Conservation (phyloP, 352 stramenopile species). For the Pythium scleroteichum region DNA sequence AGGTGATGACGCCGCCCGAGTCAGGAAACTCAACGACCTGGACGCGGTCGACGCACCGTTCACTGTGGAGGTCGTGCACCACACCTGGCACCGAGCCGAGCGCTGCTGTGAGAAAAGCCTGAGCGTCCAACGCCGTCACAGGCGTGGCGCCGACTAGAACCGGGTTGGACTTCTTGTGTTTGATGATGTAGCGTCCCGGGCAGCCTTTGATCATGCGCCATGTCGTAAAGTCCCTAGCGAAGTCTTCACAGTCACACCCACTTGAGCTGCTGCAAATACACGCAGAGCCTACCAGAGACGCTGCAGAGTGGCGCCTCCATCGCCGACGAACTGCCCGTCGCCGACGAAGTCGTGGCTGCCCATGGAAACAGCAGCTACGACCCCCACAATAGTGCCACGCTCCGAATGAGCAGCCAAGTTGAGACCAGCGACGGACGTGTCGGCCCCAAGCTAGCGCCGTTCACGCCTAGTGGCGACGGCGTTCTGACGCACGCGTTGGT, state of each 20-base stretch:
- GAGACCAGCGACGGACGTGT: conserved; percentile 12
- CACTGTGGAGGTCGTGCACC: conserved; percentile 45
- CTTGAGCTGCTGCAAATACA: too few species aligned
- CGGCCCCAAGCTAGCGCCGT: conserved; percentile 72
- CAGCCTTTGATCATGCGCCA: conserved; percentile 82
- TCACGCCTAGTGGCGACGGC: conserved; percentile 71
- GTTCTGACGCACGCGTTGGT: conserved; percentile 65
- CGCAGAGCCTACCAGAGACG: conserved; percentile 38
- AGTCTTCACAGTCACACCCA: neutral
- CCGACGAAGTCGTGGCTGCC: conserved; percentile 31
- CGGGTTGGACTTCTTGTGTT: conserved; percentile 45
- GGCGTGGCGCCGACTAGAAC: conserved; percentile 34
- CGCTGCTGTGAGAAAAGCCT: conserved; percentile 31
- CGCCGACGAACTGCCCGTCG: conserved; percentile 54
- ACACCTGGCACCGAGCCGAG: conserved; percentile 15
- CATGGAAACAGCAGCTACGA: neutral
- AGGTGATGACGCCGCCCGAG: conserved; percentile 66
- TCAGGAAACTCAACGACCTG: conserved; percentile 59
- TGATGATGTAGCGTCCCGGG: conserved; percentile 63
- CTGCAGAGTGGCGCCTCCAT: conserved; percentile 53
- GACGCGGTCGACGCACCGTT: conserved; percentile 44
- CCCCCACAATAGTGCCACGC: neutral
- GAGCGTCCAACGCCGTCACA: conserved; percentile 38
- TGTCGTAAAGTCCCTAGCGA: conserved; percentile 47
- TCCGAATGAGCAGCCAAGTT: conserved; percentile 3